Conservation (phyloP, 352 stramenopile genomes). For the Phytophthora pluvialis region DNA sequence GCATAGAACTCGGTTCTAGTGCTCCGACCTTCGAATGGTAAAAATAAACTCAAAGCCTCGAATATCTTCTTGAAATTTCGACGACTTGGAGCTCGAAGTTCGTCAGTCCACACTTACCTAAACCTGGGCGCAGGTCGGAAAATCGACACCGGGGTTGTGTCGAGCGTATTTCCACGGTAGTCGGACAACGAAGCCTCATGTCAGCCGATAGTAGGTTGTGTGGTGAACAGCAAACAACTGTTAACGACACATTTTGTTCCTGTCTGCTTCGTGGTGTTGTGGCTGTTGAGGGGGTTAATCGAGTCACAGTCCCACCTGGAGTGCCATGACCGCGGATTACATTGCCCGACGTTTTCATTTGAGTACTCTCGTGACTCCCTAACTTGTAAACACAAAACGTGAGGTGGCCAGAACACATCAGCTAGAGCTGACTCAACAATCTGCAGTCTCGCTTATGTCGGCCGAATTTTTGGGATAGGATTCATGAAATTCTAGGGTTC, state of each 20-base stretch:
- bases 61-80: constrained; percentile 21
- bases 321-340: constrained; percentile 3
- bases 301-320: background rate
- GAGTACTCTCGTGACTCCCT: constrained; percentile 1
- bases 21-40: background rate
- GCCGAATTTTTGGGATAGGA: constrained; percentile 10
- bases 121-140: constrained; percentile 19
- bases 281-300: background rate
- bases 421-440: constrained; percentile 5
- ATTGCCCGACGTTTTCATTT: background rate
- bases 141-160: background rate
- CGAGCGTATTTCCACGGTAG: background rate
- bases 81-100: background rate
- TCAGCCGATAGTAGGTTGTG: too few species aligned
- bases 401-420: background rate
- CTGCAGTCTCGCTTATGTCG: constrained; percentile 8
- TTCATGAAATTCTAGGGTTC: background rate
- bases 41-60: constrained; percentile 8
- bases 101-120: constrained; percentile 27
- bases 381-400: constrained; percentile 8
- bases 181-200: background rate
- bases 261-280: background rate
- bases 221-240: too few species aligned
- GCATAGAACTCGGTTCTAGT: background rate
- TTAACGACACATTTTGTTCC: too few species aligned